phyloP scores from a whole-genome alignment of 2,329 filamentous ascomycete species.

The Ophiocordyceps camponoti-floridani region DNA sequence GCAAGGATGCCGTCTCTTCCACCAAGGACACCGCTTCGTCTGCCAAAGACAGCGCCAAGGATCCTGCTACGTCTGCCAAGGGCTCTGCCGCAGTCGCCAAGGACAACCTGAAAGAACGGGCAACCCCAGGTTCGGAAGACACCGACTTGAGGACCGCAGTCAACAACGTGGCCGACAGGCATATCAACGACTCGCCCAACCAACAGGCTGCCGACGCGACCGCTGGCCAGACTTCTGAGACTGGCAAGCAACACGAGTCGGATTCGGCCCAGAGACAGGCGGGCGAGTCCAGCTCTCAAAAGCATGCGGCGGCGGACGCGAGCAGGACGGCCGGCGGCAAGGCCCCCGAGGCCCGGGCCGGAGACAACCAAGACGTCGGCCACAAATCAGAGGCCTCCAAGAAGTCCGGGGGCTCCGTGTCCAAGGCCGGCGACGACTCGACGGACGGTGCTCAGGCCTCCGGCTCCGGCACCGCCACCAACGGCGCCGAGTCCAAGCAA shows the following conservation, averaged over 20 bases:
- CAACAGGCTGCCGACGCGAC: constrained; percentile 15
- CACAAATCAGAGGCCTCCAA: constrained; percentile 3
- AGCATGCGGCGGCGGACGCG: background rate
- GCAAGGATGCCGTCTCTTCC: constrained; percentile 13
- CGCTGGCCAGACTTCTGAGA: constrained; percentile 14
- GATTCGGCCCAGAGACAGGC: background rate
- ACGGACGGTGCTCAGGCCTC: constrained; percentile 2
- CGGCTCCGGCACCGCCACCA: constrained; percentile 4
- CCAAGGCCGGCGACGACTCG: background rate
- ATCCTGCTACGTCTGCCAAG: too few species aligned
- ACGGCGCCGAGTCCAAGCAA: constrained; percentile 6
- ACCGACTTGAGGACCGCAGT: constrained; percentile 7
- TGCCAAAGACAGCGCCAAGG: too few species aligned
- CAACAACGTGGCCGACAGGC: constrained; percentile 19
- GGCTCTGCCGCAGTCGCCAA: background rate
- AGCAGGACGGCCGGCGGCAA: background rate
- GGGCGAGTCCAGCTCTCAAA: background rate
- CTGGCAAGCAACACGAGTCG: background rate
- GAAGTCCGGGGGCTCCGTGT: too few species aligned
- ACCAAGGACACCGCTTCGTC: too few species aligned
- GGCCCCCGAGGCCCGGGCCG: background rate
- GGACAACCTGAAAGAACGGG: background rate
- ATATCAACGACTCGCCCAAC: constrained; percentile 36
- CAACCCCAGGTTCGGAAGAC: background rate
- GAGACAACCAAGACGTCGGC: background rate